phyloP scores from a whole-genome alignment of 208 protist genomes.

The Leishmania tarentolae region DNA sequence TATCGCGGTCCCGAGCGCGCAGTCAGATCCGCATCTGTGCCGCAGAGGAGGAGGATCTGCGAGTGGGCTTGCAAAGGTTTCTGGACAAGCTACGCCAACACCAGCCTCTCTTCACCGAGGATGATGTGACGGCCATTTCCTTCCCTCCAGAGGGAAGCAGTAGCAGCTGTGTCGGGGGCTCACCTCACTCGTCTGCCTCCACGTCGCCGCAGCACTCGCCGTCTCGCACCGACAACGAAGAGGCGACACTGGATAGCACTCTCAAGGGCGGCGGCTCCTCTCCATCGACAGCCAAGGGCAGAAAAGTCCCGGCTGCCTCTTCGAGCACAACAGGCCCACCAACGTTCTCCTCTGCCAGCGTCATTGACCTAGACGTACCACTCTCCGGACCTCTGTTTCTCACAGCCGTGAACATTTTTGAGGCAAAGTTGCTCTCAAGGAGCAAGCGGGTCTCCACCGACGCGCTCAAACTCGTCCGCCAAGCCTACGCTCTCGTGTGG shows the following conservation, averaged over 20 bases:
- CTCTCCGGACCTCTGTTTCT: conserved; percentile 61
- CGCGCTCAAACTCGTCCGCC: conserved; percentile 65
- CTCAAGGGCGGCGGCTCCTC: neutral
- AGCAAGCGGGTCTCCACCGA: conserved; percentile 62
- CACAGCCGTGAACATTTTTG: conserved; percentile 71
- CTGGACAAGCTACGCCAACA: conserved; percentile 57
- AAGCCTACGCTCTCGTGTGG: conserved; percentile 79
- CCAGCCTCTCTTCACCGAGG: conserved; percentile 77
- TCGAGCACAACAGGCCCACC: neutral
- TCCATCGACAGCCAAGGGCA: neutral
- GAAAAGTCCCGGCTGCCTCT: neutral
- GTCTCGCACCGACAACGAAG: conserved; percentile 27
- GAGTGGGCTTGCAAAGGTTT: conserved; percentile 59
- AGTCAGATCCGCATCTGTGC: conserved; percentile 19
- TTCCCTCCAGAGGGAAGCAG: conserved; percentile 45
- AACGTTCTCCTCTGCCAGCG: conserved; percentile 3
- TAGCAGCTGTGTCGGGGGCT: conserved; percentile 33
- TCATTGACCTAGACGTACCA: conserved; percentile 57
- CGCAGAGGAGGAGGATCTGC: conserved; percentile 49
- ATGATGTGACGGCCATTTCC: conserved; percentile 75
- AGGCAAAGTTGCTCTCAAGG: conserved; percentile 56
- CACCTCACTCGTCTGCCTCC: conserved; percentile 19
- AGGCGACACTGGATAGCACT: conserved; percentile 1
- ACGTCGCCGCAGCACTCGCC: conserved; percentile 23
- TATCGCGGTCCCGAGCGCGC: conserved; percentile 36